Percentiles rank a stretch among this genome's conserved stretches.
Conservation (phyloP, 2,329 filamentous ascomycete genomes). For the Aspergillus sojae region DNA sequence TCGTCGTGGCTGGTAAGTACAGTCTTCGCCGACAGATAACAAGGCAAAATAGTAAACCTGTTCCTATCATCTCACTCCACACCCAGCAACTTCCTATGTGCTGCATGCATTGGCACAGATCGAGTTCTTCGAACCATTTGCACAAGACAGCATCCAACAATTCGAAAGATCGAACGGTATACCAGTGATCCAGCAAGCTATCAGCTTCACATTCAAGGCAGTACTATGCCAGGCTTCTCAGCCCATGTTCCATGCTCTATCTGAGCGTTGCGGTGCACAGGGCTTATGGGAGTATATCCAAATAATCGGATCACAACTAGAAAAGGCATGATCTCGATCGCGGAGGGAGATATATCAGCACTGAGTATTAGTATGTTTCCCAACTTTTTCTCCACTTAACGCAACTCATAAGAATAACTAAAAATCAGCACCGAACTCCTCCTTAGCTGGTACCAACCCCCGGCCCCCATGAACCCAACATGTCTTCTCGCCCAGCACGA, state of each 20-base stretch:
- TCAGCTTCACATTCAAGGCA: background rate
- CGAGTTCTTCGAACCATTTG: constrained; percentile 22
- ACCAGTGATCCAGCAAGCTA: background rate
- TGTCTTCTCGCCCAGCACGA: constrained; percentile 15
- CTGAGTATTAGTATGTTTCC: constrained; percentile 22
- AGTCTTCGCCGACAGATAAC: constrained; percentile 20
- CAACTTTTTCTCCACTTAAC: background rate
- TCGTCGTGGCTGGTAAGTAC: constrained; percentile 23
- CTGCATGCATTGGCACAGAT: constrained; percentile 24
- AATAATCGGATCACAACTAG: constrained; percentile 16
- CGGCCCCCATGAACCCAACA: constrained; percentile 12
- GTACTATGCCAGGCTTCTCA: background rate
- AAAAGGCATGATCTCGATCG: constrained; percentile 8
- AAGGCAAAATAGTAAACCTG: constrained; percentile 12
- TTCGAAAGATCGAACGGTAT: constrained; percentile 2
- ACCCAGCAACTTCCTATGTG: constrained; percentile 27
- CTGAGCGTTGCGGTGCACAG: constrained; percentile 19
- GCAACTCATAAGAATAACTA: constrained; percentile 5
- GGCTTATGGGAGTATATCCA: constrained; percentile 20
- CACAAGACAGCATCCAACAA: background rate
- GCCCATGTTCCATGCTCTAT: constrained; percentile 17
- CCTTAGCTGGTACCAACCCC: constrained; percentile 24
- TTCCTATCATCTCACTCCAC: constrained; percentile 24
- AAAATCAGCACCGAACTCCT: constrained; percentile 28
- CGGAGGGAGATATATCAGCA: constrained; percentile 24